These are phyloP conservation scores for Oryza meridionalis DNA, from an alignment of 176 grass and related monocot genomes.

Conservation along the genomic window DNA sequence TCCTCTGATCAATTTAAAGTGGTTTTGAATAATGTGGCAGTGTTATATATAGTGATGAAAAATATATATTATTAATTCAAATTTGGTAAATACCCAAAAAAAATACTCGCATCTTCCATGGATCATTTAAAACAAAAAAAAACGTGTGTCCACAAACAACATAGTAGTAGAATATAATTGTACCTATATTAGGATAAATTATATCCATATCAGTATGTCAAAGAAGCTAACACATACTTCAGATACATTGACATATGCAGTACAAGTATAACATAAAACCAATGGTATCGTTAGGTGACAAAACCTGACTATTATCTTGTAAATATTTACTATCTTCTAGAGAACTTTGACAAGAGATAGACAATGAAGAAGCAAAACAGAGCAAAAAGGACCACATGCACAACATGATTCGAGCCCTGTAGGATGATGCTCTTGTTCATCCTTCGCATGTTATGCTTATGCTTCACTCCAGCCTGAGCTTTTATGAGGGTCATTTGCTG, in stretches of 20 bases:
- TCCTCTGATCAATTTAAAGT: too few species aligned
- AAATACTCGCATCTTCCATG: too few species aligned
- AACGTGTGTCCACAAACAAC: too few species aligned
- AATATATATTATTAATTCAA: too few species aligned
- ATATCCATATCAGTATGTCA: too few species aligned
- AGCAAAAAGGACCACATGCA: conserved; percentile 73
- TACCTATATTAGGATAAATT: too few species aligned
- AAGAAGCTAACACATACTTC: neutral
- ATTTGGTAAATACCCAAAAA: too few species aligned
- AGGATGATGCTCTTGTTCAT: conserved; percentile 81
- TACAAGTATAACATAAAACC: neutral
- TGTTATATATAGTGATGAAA: too few species aligned
- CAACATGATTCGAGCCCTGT: conserved; percentile 78
- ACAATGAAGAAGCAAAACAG: conserved; percentile 77
- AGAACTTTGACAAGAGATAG: conserved; percentile 75
- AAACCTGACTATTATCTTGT: neutral
- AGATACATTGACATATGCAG: neutral
- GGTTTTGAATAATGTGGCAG: too few species aligned
- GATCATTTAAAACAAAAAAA: too few species aligned
- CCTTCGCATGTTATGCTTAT: conserved; percentile 82
- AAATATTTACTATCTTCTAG: conserved; percentile 52
- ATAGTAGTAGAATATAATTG: too few species aligned
- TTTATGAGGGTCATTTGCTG: conserved; percentile 81
- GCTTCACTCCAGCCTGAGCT: conserved; percentile 80
- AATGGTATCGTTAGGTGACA: neutral